These are phyloP conservation scores for Amniculicola lignicola DNA, from an alignment of 495 filamentous ascomycete species.

Conservation along the genomic window DNA sequence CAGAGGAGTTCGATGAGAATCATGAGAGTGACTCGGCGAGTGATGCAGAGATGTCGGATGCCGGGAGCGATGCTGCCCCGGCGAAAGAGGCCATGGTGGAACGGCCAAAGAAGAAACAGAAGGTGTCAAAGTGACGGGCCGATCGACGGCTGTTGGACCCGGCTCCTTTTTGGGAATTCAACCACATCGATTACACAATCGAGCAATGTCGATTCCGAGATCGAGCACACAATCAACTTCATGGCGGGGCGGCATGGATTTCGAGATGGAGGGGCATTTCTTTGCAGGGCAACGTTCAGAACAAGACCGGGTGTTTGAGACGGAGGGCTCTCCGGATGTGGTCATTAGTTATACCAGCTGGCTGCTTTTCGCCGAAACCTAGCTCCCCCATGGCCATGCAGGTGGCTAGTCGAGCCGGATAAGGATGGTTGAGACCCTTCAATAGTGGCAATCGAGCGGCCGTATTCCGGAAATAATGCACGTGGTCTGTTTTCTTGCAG, in stretches of 20 bases:
- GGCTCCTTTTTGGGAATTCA: too few species aligned
- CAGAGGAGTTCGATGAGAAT: conserved; percentile 89
- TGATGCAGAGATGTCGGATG: conserved; percentile 63
- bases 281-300: too few species aligned
- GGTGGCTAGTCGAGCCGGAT: too few species aligned
- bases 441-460: conserved; percentile 17
- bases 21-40: conserved; percentile 84
- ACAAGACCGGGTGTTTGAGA: too few species aligned
- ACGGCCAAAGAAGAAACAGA: conserved; percentile 70
- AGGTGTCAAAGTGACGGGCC: conserved; percentile 40
- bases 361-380: conserved; percentile 5
- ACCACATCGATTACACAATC: too few species aligned
- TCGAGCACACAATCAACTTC: too few species aligned
- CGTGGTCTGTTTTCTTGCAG: neutral
- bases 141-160: too few species aligned
- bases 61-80: conserved; percentile 46
- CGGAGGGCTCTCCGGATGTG: conserved; percentile 6
- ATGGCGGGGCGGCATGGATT: too few species aligned
- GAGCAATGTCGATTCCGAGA: too few species aligned
- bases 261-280: too few species aligned
- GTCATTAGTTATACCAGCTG: conserved; percentile 4
- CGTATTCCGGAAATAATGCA: conserved; percentile 6
- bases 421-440: neutral
- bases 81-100: conserved; percentile 49
- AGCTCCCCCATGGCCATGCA: neutral